phyloP scores from a whole-genome alignment of 805 yeast genomes.

The Starmerella bombicola region DNA sequence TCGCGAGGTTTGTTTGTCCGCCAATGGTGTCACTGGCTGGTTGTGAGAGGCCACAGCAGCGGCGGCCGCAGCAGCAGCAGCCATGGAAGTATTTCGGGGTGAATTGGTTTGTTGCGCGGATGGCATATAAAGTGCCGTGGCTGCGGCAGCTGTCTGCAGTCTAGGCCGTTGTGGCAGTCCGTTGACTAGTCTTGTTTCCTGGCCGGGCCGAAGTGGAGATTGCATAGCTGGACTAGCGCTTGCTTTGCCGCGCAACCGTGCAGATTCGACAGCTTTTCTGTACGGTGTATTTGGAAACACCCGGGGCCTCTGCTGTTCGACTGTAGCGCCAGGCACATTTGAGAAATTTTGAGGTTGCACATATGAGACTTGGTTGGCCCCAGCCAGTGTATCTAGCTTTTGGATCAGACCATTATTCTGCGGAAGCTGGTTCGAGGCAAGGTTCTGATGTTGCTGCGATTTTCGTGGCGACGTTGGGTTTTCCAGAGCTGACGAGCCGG shows the following conservation, averaged over 20 bases:
- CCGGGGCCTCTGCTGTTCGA: too few relatives aligned
- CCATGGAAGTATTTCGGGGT: conserved; percentile 13
- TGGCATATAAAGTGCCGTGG: conserved; percentile 17
- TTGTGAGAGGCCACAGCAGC: conserved; percentile 14
- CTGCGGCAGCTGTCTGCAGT: conserved; percentile 19
- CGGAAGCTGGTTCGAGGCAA: too few relatives aligned
- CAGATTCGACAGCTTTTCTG: background rate
- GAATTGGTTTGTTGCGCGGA: conserved; percentile 6
- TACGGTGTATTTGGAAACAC: background rate
- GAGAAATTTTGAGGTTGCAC: too few relatives aligned
- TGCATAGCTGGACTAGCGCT: conserved; percentile 19
- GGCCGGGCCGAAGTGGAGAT: conserved; percentile 13
- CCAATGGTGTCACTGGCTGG: conserved; percentile 11
- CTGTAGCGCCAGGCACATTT: too few relatives aligned
- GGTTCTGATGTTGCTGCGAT: too few relatives aligned
- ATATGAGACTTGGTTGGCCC: too few relatives aligned
- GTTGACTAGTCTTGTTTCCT: background rate
- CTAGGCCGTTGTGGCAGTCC: conserved; percentile 3
- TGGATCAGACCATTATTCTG: too few relatives aligned
- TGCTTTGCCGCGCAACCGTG: conserved; percentile 9
- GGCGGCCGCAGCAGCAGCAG: conserved; percentile 22
- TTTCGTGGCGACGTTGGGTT: too few relatives aligned
- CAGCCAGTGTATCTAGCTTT: too few relatives aligned
- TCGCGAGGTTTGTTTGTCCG: conserved; percentile 3
- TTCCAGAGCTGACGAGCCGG: too few relatives aligned